These are phyloP conservation scores for Primulina eburnea DNA, from an alignment of 257 asterid genomes.

Conservation along the genomic window DNA sequence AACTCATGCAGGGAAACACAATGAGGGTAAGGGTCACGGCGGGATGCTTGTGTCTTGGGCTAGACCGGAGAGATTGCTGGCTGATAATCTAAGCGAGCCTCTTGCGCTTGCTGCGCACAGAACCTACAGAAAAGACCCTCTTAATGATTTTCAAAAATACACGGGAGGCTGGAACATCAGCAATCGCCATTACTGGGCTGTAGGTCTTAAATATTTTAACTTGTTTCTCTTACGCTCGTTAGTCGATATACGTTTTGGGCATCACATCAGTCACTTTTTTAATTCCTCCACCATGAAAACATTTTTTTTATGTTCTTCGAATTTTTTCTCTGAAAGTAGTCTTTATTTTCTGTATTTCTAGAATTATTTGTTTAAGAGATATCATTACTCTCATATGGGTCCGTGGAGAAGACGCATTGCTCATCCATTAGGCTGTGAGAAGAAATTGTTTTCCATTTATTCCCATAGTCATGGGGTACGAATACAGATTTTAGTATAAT, in stretches of 20 bases:
- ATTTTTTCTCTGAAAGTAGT: conserved; percentile 4
- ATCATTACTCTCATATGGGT: conserved; percentile 6
- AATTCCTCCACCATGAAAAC: neutral
- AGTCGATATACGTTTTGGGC: neutral
- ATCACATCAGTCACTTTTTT: neutral
- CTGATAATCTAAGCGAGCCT: conserved; percentile 43
- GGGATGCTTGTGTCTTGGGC: conserved; percentile 34
- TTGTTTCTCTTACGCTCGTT: neutral
- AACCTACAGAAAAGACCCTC: conserved; percentile 71
- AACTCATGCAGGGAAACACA: conserved; percentile 30
- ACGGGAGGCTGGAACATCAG: conserved; percentile 90
- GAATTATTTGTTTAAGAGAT: neutral
- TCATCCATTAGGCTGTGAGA: neutral
- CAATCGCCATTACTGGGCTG: conserved; percentile 88
- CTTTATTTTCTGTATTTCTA: neutral
- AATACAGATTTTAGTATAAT: too few relatives aligned
- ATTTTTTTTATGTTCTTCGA: neutral
- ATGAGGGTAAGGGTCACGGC: conserved; percentile 16
- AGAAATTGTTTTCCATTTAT: neutral
- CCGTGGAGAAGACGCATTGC: neutral
- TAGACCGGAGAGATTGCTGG: conserved; percentile 51
- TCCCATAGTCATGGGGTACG: neutral
- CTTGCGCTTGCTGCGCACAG: conserved; percentile 68
- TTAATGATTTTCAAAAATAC: conserved; percentile 51
- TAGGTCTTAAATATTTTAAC: conserved; percentile 32